These are phyloP conservation scores for Amauroascus verrucosus DNA, from an alignment of 2,329 filamentous ascomycete genomes.

Conservation along the genomic window DNA sequence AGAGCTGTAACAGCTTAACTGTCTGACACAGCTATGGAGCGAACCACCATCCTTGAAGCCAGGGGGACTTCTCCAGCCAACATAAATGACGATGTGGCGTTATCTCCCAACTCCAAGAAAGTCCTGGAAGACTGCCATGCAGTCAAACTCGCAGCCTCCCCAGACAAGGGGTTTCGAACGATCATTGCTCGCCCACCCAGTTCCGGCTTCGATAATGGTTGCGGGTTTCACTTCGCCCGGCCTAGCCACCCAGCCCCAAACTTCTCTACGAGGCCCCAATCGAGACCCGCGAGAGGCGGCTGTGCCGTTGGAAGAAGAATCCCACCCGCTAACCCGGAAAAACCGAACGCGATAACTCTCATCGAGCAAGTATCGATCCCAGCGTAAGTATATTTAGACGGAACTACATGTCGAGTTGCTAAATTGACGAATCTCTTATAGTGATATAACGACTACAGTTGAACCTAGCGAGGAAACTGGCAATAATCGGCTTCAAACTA, in stretches of 20 bases:
- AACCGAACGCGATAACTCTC: background rate
- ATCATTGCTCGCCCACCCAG: constrained; percentile 27
- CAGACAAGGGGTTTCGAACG: constrained; percentile 13
- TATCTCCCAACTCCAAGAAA: constrained; percentile 18
- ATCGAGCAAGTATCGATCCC: background rate
- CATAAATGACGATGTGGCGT: constrained; percentile 11
- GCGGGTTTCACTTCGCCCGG: constrained; percentile 28
- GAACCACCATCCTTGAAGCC: background rate
- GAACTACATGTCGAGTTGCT: background rate
- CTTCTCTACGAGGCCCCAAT: constrained; percentile 13
- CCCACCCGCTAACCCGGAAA: background rate
- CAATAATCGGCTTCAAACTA: background rate
- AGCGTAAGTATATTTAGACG: background rate
- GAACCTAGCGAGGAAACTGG: background rate
- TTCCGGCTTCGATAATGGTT: constrained; percentile 22
- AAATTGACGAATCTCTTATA: background rate
- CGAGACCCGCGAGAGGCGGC: background rate
- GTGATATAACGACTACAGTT: background rate
- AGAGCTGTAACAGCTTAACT: background rate
- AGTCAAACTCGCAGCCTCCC: constrained; percentile 10
- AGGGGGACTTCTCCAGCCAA: background rate
- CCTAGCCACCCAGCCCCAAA: constrained; percentile 19
- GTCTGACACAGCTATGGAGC: background rate
- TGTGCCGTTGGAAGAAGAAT: background rate
- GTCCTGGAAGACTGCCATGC: constrained; percentile 18